Base-by-base conservation (phyloP, 371 early-diverging fungal species). In the Nematocida ausubeli region DNA sequence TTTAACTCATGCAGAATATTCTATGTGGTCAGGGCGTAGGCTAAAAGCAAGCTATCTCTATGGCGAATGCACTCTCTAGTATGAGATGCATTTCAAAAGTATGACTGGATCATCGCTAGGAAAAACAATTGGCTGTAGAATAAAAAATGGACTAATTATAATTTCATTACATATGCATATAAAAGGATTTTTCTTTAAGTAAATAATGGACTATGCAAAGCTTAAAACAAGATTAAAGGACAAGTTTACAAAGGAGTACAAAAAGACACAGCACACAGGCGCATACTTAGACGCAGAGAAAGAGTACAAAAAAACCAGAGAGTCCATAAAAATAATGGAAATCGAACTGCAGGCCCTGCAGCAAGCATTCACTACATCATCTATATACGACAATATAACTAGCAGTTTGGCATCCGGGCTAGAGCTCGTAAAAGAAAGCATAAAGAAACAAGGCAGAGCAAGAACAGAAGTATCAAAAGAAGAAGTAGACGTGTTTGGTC, bases 191-290 rank as follows among this genome's bases (percentile, higher is more conserved):
- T 70, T 82, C 80, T 67, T 55, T 79, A n/a, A 50, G 70, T 50
- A 58, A 32, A 28, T 19, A 49, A 65, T 67, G 72, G 63, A 65
- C 19, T 80, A 80, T 35, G 26, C 54, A 26, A 62, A 58, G 70
- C 51, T 69, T 22, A 68, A 80, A 52, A 80, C 80, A 24, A 44
- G 84, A 44, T 24, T 82, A 24, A 68, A 79, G 65, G 73, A 82
- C 50, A 52, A 83, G 26, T 39, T 66, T 35, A 83, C 62, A 39
- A 80, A 82, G 16, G 84, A 84, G 34, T 86, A 86, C 65, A 81
- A 66, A 30, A 70, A 83, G 26, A 81, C 81, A 32, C 22, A 62
- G 24, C 55, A 82, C 56, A 24, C 78, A 16, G 69, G 78, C 3
- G 84, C 65, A 32, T 84, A 80, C 58, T n/a, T 52, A 22, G 68